Evolutionary conservation across 129 eudicot species (phyloP), one percentile per base, ranked within the genome.

Genomic region (Mikania micrantha): DNA sequence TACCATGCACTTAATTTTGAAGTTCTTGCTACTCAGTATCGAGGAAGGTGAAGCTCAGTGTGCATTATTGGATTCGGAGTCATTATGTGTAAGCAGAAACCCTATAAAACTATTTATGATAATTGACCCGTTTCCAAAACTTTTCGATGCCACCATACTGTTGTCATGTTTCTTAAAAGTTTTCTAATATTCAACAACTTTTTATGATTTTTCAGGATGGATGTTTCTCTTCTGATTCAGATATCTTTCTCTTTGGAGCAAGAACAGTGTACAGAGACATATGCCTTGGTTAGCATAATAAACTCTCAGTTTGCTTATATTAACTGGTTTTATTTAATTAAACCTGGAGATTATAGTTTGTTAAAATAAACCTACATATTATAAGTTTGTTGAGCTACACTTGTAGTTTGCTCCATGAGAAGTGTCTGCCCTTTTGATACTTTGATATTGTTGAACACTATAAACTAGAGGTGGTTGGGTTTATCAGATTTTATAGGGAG

Each of bases 41-140:
- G 99, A 94, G 76, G 99, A 94, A 80, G 99, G 93, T 77, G 99
- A 94, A 85, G 99, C 99, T 74, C 96, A 94, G 41, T 94, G 99
- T 71, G 99, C 97, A 73, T 70, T 86, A 65, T 77, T 94, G 54
- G 87, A 94, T 67, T 79, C 85, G 15, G 99, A 89, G 77, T 94
- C 90, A 24, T 70, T 94, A 69, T 94, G 99, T 77, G 99, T 93
- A 85, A 78, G 98, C 53, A 40, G 38, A 50, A 60, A 52, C 45
- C 5, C 11, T 54, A n/a, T 10, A 19, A 54, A 64, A 44, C 68
- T 25, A 39, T 64, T 48, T 63, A 62, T 41, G 45, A 48, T 66
- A 22, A 4, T 49, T 56, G 50, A 53, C 50, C 47, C 48, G 34
- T 29, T 39, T 31, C 39, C 6, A 35, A 34, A 60, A 5, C 25